phyloP scores from a whole-genome alignment of 1,139 yeast genomes.

The Lodderomyces elongisporus region DNA sequence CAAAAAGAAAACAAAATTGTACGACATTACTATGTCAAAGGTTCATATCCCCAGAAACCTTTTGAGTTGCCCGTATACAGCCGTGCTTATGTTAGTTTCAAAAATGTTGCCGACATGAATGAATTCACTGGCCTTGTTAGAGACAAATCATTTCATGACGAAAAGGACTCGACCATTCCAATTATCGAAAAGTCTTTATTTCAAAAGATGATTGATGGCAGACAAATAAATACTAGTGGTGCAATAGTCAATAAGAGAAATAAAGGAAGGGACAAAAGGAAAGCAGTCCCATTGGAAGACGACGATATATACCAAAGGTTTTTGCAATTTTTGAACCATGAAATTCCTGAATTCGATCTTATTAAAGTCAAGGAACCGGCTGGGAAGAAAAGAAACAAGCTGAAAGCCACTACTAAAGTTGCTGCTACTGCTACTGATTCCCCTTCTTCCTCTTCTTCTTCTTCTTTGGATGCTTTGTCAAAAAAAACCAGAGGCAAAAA shows the following conservation, averaged over 20 bases:
- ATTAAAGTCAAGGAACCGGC: conserved; percentile 9
- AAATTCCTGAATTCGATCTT: conserved; percentile 13
- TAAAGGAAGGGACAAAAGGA: conserved; percentile 1
- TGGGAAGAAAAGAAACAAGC: conserved; percentile 8
- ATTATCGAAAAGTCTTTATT: conserved; percentile 20
- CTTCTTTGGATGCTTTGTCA: no score
- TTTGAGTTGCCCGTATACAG: conserved; percentile 26
- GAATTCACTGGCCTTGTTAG: conserved; percentile 15
- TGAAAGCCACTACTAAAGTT: no score
- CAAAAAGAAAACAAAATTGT: conserved; percentile 12
- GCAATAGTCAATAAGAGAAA: not conserved
- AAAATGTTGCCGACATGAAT: conserved; percentile 11
- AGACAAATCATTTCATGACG: conserved; percentile 21
- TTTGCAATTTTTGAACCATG: conserved; percentile 9
- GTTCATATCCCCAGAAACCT: conserved; percentile 17
- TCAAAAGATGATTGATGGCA: conserved; percentile 17
- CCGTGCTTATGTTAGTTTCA: conserved; percentile 25
- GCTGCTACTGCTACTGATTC: no score
- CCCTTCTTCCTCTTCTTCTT: no score
- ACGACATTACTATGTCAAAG: conserved; percentile 17
- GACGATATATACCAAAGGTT: conserved; percentile 12
- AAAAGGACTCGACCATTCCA: conserved; percentile 22
- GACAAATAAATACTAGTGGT: not conserved
- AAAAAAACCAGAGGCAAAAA: no score
- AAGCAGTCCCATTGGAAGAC: conserved; percentile 7